Base-by-base conservation (phyloP, 2,329 filamentous ascomycete genomes). In the Calonectria pauciramosa region DNA sequence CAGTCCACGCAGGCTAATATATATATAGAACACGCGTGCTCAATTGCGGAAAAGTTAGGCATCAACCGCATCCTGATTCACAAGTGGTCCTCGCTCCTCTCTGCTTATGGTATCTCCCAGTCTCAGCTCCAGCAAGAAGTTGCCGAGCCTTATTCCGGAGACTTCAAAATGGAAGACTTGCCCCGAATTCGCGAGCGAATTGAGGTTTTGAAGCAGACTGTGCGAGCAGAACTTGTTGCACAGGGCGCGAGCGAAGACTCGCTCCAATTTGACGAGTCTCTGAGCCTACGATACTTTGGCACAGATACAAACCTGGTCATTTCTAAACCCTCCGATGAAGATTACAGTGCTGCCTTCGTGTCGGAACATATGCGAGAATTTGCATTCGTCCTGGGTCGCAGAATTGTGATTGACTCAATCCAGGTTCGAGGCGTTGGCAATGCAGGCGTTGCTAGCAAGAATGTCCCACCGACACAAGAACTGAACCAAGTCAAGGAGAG, bases 201-300 rank as follows among this genome's bases (percentile, higher is more conserved):
- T 3, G 18, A 52, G 18, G 41, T 47, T 0, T 75, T 87, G 1
- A 83, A 79, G 56, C 67, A 77, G 0, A 83, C 78, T 47, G 85
- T 87, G 0, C 80, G 82, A 0, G 74, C 78, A 1, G 86, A 88
- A 4, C 82, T 89, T 54, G 67, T 83, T 3, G 75, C 80, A 0
- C 88, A 90, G 76, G 86, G 87, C 0, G 87, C 89, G 54, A 68
- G 80, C 0, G 68, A 78, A 1, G 80, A 83, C 1, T 85, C 86
- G 10, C 82, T 89, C 41, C 84, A 86, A 16, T 82, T 87, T 32
- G 80, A 84, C 10, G 80, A 83, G 23, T 88, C 86, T 47, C 81
- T 90, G 4, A 88, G 87, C 65, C 82, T 90, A 76, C 85, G 88
- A 41, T 89, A 90, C 68, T 86, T 88, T 75, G 88, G 89, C 2